Base-by-base conservation (phyloP, 1,139 yeast genomes). In the Protomyces inundatus region DNA sequence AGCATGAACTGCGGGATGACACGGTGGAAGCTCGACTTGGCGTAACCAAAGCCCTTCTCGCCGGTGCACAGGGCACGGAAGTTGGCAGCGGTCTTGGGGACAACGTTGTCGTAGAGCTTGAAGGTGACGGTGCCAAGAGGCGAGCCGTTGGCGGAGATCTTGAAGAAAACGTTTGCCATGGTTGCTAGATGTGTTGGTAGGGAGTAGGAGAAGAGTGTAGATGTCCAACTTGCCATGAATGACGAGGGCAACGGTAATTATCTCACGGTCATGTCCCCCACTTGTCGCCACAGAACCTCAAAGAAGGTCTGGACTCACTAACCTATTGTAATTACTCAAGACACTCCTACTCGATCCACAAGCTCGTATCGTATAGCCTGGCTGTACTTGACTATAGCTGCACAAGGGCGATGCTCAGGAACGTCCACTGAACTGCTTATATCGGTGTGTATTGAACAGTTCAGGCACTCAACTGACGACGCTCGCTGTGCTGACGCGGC, bases 31-130 rank as follows among this genome's bases (percentile, higher is more conserved):
- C 86, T 80, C 66, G 97, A 90, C 73, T 84, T 85, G 75, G 87
- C 86, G 85, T 87, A 91, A 74, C 98, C 98, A 77, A 82, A 91
- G 68, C 98, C 98, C 83, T 91, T 88, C 83, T 91, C 97, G 75
- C 98, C 98, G 71, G 98, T 93, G 79, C 88, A 82, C 74, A 93
- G 83, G 71, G 97, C 97, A 80, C 97, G 86, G 90, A 93, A 93
- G 84, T 93, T 93, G 82, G 90, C 97, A 72, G 97, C 85, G 71
- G 98, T 93, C 87, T 91, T 90, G 83, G 98, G 98, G 70, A 87
- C 95, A 73, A 90, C 90, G 75, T 91, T 96, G 79, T 85, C 82
- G 88, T 88, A 90, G 77, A 93, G 87, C 80, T 89, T 77, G 86
- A 88, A 88, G 74, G 79, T 79, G 75, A 88, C 81, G 79, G 91